Evolutionary conservation across 495 filamentous ascomycete genomes (phyloP).

Genomic region (Daldinia decipiens): DNA sequence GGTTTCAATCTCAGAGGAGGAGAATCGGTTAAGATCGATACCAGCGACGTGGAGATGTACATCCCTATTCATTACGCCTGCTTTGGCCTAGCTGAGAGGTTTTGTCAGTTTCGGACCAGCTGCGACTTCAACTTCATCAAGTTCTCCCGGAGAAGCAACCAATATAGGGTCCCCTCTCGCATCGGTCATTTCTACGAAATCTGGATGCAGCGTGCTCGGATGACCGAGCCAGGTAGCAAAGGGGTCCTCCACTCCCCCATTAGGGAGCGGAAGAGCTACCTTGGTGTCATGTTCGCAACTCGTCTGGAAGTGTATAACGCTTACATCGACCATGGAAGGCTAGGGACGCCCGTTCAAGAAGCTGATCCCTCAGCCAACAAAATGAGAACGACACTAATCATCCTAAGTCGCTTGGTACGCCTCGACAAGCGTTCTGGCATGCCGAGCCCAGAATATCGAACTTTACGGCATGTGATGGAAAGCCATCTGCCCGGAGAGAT

Average conservation of each 20-base stretch:
- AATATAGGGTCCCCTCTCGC: constrained; percentile 14
- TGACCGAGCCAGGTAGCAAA: not conserved
- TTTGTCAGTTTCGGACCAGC: constrained; percentile 25
- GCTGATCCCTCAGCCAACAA: not conserved
- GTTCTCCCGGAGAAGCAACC: not conserved
- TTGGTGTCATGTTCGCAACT: not conserved
- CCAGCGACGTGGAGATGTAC: constrained; percentile 21
- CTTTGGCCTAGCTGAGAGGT: constrained; percentile 9
- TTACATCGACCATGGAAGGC: no score
- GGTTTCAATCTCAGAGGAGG: not conserved
- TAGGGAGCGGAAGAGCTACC: not conserved
- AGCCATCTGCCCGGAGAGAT: constrained; percentile 14
- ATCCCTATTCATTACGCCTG: constrained; percentile 36
- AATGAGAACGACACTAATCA: not conserved
- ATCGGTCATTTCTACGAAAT: constrained; percentile 40
- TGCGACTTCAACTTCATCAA: constrained; percentile 21
- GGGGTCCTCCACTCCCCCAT: not conserved
- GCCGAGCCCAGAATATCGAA: not conserved
- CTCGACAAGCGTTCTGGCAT: not conserved
- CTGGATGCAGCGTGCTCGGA: constrained; percentile 38
- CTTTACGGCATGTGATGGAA: not conserved
- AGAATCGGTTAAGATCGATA: constrained; percentile 11
- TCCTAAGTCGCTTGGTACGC: not conserved
- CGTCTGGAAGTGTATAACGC: not conserved
- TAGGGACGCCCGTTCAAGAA: not conserved